These are phyloP conservation scores for Chaetomium olivaceum DNA, from an alignment of 2,329 filamentous ascomycete species.

Conservation along the genomic window DNA sequence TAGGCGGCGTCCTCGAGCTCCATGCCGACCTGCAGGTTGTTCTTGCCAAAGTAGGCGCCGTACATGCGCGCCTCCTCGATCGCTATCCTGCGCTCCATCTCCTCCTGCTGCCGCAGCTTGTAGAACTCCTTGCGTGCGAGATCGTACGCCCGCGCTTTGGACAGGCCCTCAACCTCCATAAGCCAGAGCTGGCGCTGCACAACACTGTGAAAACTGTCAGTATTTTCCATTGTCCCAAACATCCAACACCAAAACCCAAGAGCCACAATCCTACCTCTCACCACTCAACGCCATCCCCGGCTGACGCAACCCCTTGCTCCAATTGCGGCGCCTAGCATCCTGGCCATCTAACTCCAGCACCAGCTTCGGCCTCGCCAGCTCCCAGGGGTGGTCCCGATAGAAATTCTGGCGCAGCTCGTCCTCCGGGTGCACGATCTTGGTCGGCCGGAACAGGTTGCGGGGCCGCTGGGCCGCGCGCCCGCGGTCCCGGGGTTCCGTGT, in stretches of 20 bases:
- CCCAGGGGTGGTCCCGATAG: conserved; percentile 95
- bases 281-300: conserved; percentile 75
- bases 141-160: conserved; percentile 76
- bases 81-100: conserved; percentile 79
- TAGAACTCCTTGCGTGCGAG: conserved; percentile 89
- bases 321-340: conserved; percentile 74
- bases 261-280: conserved; percentile 63
- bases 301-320: conserved; percentile 75
- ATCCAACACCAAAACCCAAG: not conserved
- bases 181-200: conserved; percentile 89
- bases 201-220: conserved; percentile 59
- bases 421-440: conserved; percentile 76
- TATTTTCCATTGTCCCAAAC: not conserved
- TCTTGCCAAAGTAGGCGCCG: conserved; percentile 86
- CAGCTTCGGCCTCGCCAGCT: conserved; percentile 83
- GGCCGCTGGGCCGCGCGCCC: conserved; percentile 55
- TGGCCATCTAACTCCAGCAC: conserved; percentile 84
- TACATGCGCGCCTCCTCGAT: conserved; percentile 82
- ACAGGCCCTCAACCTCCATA: conserved; percentile 65
- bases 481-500: conserved; percentile 44
- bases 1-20: conserved; percentile 76
- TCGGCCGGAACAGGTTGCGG: conserved; percentile 78
- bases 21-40: conserved; percentile 74
- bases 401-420: conserved; percentile 79
- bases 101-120: conserved; percentile 74